phyloP scores from a whole-genome alignment of 768 basidiomycete genomes.

The Coprinopsis marcescibilis region DNA sequence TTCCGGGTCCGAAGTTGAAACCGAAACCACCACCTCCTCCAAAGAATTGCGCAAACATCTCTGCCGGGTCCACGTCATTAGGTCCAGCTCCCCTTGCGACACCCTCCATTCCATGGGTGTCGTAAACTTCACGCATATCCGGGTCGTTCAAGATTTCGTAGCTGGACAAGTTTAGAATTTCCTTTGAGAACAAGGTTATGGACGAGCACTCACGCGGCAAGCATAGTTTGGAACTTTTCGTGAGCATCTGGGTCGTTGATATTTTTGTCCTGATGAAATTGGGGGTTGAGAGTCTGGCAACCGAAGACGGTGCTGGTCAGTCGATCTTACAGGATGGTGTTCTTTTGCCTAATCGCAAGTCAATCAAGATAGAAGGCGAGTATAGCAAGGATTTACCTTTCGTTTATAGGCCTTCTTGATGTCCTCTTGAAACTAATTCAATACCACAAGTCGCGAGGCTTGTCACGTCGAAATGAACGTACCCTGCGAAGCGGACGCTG shows the following conservation, averaged over 20 bases:
- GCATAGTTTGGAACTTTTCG: slow-evolving; percentile 84
- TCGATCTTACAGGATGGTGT: slow-evolving; percentile 80
- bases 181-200: slow-evolving; percentile 3
- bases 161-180: slow-evolving; percentile 30
- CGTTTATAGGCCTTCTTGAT: slow-evolving; percentile 93
- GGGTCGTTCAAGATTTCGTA: slow-evolving; percentile 80
- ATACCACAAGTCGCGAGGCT: neutral
- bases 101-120: slow-evolving; percentile 67
- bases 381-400: slow-evolving; percentile 51
- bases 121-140: slow-evolving; percentile 65
- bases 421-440: too few relatives aligned
- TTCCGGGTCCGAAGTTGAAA: slow-evolving; percentile 61
- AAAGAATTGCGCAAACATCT: slow-evolving; percentile 76
- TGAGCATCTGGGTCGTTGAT: slow-evolving; percentile 82
- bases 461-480: slow-evolving; percentile 4
- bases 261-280: slow-evolving; percentile 50
- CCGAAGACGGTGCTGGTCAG: slow-evolving; percentile 2
- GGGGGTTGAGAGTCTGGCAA: neutral
- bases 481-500: slow-evolving; percentile 70
- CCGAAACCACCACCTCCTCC: slow-evolving; percentile 45
- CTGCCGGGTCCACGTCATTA: slow-evolving; percentile 51
- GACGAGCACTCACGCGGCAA: slow-evolving; percentile 64
- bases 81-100: slow-evolving; percentile 45
- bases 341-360: slow-evolving; percentile 70
- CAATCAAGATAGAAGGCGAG: slow-evolving; percentile 7